These are phyloP conservation scores for Juglanconis juglandina DNA, from an alignment of 2,329 filamentous ascomycete species.

Conservation along the genomic window DNA sequence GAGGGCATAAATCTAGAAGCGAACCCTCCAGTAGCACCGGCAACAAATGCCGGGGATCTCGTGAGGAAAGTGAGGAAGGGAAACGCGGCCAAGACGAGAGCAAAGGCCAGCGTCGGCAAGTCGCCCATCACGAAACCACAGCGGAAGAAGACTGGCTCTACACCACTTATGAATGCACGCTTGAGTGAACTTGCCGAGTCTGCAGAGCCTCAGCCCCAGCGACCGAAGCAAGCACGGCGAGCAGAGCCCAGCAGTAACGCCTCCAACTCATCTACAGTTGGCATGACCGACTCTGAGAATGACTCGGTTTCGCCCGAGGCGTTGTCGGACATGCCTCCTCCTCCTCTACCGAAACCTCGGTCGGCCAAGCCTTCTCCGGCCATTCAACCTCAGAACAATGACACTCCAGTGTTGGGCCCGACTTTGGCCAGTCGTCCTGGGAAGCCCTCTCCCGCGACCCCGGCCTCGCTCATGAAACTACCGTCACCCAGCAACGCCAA, in stretches of 20 bases:
- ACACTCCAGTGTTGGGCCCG: conserved; percentile 19
- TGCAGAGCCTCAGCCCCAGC: conserved; percentile 39
- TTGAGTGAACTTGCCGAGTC: conserved; percentile 48
- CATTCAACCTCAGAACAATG: conserved; percentile 52
- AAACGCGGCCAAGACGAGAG: conserved; percentile 48
- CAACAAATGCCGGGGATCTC: conserved; percentile 43
- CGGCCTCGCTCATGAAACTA: conserved; percentile 82
- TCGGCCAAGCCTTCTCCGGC: conserved; percentile 67
- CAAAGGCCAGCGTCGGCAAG: conserved; percentile 57
- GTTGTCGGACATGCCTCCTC: conserved; percentile 64
- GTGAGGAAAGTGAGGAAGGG: conserved; percentile 53
- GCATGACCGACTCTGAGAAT: conserved; percentile 58
- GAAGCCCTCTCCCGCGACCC: conserved; percentile 69
- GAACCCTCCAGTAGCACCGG: conserved; percentile 29
- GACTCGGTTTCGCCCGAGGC: conserved; percentile 63
- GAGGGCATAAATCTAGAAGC: conserved; percentile 55
- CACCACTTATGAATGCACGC: conserved; percentile 53
- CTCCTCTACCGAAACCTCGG: conserved; percentile 62
- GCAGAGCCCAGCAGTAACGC: conserved; percentile 24
- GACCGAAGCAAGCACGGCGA: conserved; percentile 34
- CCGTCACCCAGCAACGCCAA: conserved; percentile 49
- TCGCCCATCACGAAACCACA: conserved; percentile 71
- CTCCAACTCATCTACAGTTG: conserved; percentile 33
- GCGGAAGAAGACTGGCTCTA: conserved; percentile 50
- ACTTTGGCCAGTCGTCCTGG: conserved; percentile 28